Base-by-base conservation (phyloP, 495 filamentous ascomycete genomes). In the Penicillium tannophilum region DNA sequence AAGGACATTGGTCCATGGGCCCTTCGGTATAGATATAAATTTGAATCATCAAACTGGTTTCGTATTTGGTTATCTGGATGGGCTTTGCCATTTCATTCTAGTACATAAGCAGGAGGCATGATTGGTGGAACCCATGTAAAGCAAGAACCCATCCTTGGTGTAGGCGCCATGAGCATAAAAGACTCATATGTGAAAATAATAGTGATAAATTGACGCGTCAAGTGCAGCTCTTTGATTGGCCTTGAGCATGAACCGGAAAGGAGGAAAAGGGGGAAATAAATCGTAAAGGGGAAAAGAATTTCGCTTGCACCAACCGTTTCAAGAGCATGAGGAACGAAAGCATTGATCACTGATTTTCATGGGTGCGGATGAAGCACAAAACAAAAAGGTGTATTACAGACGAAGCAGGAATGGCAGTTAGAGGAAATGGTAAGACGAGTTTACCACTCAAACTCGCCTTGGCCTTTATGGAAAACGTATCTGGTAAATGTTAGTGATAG, bases 381-480 rank as follows among this genome's bases (percentile, higher is more conserved):
- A 23, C 17, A 11, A 14, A 10, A 44, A 35, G 3, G 24, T 30
- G 8, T 39, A 46, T 20, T 30, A 47, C 41, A 46, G 39, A 45
- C 20, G 42, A 48, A 36, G 51, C 31, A 31, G 12, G 39, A 35
- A 11, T 30, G 23, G 6, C 50, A 14, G 10, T 11, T 7, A 35
- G 12, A 45, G 17, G 16, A 23, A 14, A 52, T 28, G 54, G 35
- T 30, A 31, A 56, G 41, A 8, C 24, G 24, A 52, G 39, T 65
- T 66, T 87, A 99, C 94, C 94, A 99, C 72, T 98, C 94, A 61
- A 97, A 98, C 73, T 98, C 95, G 55, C 94, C 94, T 30, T 86
- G 89, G 17, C 92, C 94, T 76, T 98, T 97, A 77, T 96, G 91
- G 79, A 98, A 99, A 65, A 98, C 90, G 61, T 96, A 97, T 74